Evolutionary conservation across 441 rosid species (phyloP).

Genomic region (Populus hybrid): DNA sequence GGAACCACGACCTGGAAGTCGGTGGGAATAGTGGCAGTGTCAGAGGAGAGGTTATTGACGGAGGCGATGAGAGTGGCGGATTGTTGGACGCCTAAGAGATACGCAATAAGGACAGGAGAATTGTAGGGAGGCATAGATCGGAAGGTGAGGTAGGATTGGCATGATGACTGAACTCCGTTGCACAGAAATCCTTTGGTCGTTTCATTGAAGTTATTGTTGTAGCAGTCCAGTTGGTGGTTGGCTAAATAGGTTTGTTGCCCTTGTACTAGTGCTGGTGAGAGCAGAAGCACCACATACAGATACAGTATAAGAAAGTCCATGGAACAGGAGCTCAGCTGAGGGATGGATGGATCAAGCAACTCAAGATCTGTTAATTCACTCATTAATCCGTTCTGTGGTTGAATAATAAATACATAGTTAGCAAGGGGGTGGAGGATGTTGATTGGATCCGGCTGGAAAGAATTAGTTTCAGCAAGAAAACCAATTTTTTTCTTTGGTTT

Average conservation of each 20-base stretch:
- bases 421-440: neutral
- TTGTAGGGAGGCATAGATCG: conserved; percentile 50
- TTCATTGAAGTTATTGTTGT: conserved; percentile 19
- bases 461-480: neutral
- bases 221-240: conserved; percentile 50
- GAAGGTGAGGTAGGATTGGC: conserved; percentile 77
- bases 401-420: neutral
- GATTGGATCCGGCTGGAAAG: neutral
- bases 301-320: neutral
- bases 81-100: conserved; percentile 34
- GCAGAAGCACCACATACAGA: neutral
- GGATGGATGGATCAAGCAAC: neutral
- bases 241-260: conserved; percentile 58
- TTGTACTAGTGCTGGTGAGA: neutral
- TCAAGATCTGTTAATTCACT: neutral
- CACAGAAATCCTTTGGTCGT: conserved; percentile 55
- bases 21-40: conserved; percentile 32
- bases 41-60: conserved; percentile 55
- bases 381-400: neutral
- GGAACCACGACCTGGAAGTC: conserved; percentile 48
- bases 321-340: neutral
- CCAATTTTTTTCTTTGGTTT: neutral
- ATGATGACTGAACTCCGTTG: conserved; percentile 45
- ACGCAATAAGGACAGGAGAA: conserved; percentile 37
- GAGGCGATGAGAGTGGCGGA: conserved; percentile 44